Evolutionary conservation across 345 rosid genomes (phyloP), one percentile per base, ranked within the genome.

Genomic region (Barbarea vulgaris): DNA sequence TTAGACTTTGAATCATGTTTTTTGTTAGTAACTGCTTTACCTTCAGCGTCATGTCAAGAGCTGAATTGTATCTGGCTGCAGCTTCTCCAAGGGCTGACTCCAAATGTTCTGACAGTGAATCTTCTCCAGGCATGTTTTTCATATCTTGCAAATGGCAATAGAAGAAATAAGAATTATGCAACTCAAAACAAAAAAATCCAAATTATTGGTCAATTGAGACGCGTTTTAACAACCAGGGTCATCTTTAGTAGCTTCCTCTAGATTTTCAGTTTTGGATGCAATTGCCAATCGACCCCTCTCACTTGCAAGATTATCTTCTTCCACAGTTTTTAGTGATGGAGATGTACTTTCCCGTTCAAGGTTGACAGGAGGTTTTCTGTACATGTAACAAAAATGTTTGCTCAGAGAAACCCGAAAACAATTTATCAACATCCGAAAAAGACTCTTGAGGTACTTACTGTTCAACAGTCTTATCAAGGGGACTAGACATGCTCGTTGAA

Each of bases 141-240:
- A 55, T 28, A 74, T 64, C 77, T 74, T 74, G 22, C 48, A 34
- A 17, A 37, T 72, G 60, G 75, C 1, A 60, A 61, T 25, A 52
- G 37, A 61, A n/a, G 14, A 61, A 50, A 24, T 61, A 39, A 39
- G 44, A 52, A 37, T 72, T 36, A 72, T 62, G 39, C 37, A 24
- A 18, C 58, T 7, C 52, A 62, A 37, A 25, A 25, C 39, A 61
- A 19, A 21, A 69, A 4, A 21, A 67, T 3, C 36, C 17, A 34
- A 10, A 60, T 9, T 48, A 48, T 71, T 71, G 1, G 7, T 72
- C 53, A 62, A 50, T 0, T 51, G 53, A 17, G 31, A 62, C 62
- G 62, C 44, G 39, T 58, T 70, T 62, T 39, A 3, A 52, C 42
- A n/a, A 71, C 68, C 39, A 33, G 4, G 21, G 19, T 47, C 30